Evolutionary conservation across 345 rosid genomes (phyloP), one percentile per base, ranked within the genome.

Genomic region (Cochlearia excelsa): DNA sequence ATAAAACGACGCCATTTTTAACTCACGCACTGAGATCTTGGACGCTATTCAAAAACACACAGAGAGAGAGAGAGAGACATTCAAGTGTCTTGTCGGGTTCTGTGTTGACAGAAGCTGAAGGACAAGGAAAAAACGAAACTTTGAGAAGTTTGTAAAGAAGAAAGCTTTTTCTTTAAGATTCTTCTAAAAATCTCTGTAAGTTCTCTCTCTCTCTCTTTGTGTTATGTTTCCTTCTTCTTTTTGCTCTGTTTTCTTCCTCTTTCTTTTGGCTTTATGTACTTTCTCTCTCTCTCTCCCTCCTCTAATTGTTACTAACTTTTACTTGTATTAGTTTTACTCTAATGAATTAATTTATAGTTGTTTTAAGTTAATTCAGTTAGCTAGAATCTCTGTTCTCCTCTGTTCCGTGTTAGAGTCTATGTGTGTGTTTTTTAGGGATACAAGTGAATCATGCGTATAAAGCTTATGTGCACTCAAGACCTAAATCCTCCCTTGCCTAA

Each of bases 121-220:
- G 63, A 67, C 58, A 38, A 52, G 29, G 69, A 72, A 69, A 66
- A 34, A 65, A 69, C 55, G 60, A 74, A 67, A 58, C 67, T 77
- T 72, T 61, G 51, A 40, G 30, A 73, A 51, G 61, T 59, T 16
- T 16, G 23, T 16, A 16, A 16, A 62, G 29, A 35, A 50, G 30
- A 44, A 8, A 65, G 76, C 77, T 64, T 69, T 70, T 59, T 63
- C 9, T 63, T 50, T 43, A 44, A 47, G 42, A 30, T 41, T 69
- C 44, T 42, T 52, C 60, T 59, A 75, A 70, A 73, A 72, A 45
- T 38, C 58, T 75, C 81, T 83, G 81, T 47, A 57, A 60, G 60
- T 74, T 61, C 58, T 66, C 9, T 51, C 55, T 61, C 67, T 68
- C 39, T 49, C 67, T 65, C 71, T 70, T 55, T 79, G 75, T 82